phyloP scores from a whole-genome alignment of 345 rosid genomes.

The Eucalyptus erythrocorys region DNA sequence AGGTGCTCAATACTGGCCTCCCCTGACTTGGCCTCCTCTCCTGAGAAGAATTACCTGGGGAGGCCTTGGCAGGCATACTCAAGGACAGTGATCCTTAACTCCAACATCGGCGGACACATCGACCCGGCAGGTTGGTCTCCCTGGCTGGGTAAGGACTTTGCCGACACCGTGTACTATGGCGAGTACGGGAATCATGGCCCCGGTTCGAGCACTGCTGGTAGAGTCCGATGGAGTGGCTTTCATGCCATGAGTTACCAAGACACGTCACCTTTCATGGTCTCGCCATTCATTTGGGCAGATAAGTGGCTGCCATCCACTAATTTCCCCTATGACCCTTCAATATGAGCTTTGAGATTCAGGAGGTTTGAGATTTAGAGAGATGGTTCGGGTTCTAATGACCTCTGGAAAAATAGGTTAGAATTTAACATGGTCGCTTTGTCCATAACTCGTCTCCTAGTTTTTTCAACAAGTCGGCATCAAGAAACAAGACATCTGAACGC shows the following conservation, averaged over 20 bases:
- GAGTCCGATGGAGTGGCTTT: not conserved
- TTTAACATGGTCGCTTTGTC: not conserved
- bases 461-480: not conserved
- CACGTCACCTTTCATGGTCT: not conserved
- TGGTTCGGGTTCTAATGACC: not conserved
- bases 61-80: not conserved
- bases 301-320: not conserved
- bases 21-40: not conserved
- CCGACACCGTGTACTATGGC: not conserved
- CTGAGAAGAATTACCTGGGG: not conserved
- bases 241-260: not conserved
- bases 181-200: not conserved
- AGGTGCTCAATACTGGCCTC: constrained; percentile 34
- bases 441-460: not conserved
- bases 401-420: not conserved
- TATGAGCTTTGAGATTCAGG: not conserved
- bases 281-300: not conserved
- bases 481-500: not conserved
- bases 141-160: not conserved
- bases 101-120: not conserved
- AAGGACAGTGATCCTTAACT: not conserved
- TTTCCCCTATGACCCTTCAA: not conserved
- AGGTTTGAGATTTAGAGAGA: not conserved
- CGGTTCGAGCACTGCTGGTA: not conserved
- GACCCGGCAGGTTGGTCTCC: not conserved